Percentiles rank a stretch among this genome's conserved stretches.
Conservation (phyloP, 2,329 filamentous ascomycete species). For the Clathrospora elynae region DNA sequence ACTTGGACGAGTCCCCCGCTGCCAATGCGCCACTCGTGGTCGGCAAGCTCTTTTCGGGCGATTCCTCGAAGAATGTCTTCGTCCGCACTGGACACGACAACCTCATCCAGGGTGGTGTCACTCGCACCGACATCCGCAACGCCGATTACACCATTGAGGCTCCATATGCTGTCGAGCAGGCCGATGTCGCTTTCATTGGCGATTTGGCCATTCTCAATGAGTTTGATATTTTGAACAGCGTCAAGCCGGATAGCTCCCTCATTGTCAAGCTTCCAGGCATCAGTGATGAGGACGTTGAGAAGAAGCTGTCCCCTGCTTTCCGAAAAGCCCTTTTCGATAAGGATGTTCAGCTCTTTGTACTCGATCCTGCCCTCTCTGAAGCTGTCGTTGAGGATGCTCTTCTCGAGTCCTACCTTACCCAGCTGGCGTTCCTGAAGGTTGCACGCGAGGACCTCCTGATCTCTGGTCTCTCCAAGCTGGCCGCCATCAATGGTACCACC, state of each 20-base stretch:
- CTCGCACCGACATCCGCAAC: conserved; percentile 83
- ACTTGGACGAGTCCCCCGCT: conserved; percentile 75
- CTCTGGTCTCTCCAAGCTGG: conserved; percentile 69
- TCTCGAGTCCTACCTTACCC: conserved; percentile 69
- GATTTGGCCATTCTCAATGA: conserved; percentile 80
- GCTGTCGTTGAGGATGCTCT: conserved; percentile 68
- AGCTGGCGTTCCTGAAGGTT: conserved; percentile 82
- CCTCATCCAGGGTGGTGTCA: conserved; percentile 71
- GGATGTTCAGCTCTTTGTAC: conserved; percentile 71
- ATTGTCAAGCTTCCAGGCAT: conserved; percentile 77
- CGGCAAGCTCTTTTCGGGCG: conserved; percentile 64
- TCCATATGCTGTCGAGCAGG: conserved; percentile 77
- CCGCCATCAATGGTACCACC: conserved; percentile 62
- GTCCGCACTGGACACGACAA: conserved; percentile 66
- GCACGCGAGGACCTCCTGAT: conserved; percentile 69
- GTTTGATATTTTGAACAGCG: conserved; percentile 71
- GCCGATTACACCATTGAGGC: conserved; percentile 84
- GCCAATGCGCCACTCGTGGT: conserved; percentile 67
- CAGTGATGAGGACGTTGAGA: conserved; percentile 89
- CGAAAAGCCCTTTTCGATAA: conserved; percentile 74
- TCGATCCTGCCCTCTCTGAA: conserved; percentile 73
- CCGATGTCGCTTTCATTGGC: conserved; percentile 78
- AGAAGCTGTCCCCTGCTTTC: conserved; percentile 73
- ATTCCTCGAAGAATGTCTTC: conserved; percentile 66
- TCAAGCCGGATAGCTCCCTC: conserved; percentile 73